phyloP scores from a whole-genome alignment of 768 basidiomycete genomes.

The Lactarius trivialis region DNA sequence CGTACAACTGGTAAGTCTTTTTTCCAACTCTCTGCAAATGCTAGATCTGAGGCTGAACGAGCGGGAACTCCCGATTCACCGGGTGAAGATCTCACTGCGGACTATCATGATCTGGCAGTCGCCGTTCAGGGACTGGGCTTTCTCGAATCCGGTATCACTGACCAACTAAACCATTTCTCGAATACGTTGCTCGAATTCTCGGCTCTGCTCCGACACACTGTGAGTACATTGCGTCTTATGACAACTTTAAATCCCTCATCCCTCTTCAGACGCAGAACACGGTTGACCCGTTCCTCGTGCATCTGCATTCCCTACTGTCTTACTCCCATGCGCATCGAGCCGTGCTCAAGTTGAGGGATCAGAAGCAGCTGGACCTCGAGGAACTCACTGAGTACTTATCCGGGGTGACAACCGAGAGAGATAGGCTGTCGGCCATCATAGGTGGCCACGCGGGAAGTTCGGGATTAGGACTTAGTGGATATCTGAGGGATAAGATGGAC shows the following conservation, averaged over 20 bases:
- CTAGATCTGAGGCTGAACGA: constrained; percentile 76
- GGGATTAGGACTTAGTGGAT: constrained; percentile 79
- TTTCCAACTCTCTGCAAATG: constrained; percentile 26
- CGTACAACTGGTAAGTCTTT: constrained; percentile 78
- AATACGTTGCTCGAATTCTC: constrained; percentile 95
- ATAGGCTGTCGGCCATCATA: constrained; percentile 84
- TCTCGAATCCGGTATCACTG: constrained; percentile 96
- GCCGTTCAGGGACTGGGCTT: constrained; percentile 96
- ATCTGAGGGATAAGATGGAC: constrained; percentile 89
- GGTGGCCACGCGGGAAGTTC: constrained; percentile 82
- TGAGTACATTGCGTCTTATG: constrained; percentile 32
- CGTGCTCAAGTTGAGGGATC: constrained; percentile 93
- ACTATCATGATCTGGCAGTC: constrained; percentile 96
- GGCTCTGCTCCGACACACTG: constrained; percentile 76
- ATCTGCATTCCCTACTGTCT: constrained; percentile 86
- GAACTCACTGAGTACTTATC: constrained; percentile 93
- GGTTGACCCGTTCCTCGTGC: constrained; percentile 84
- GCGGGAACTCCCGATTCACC: constrained; percentile 66
- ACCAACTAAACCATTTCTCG: constrained; percentile 94
- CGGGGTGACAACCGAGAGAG: constrained; percentile 88
- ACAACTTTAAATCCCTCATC: not conserved
- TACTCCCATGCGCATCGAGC: constrained; percentile 90
- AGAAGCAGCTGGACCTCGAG: constrained; percentile 98
- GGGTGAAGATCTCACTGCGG: constrained; percentile 89
- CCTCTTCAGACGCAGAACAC: constrained; percentile 71